Percentiles rank a stretch among this genome's conserved stretches.
Conservation (phyloP, 345 rosid genomes). For the Geranium brycei region DNA sequence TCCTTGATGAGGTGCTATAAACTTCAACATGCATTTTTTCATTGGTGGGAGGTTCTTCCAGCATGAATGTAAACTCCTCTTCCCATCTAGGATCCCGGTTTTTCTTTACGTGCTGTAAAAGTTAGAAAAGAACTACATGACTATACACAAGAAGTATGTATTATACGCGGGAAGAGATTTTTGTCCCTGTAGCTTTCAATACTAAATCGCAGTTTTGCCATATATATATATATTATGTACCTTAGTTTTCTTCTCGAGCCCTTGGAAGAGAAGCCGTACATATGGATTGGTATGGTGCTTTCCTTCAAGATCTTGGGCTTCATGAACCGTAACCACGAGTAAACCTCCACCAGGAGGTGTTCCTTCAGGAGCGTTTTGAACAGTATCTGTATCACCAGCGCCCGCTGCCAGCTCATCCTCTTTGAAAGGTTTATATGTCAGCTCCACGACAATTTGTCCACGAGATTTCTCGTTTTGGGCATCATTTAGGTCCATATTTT, state of each 20-base stretch:
- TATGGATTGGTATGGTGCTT: slow-evolving; percentile 85
- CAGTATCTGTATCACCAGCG: slow-evolving; percentile 34
- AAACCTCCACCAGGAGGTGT: slow-evolving; percentile 78
- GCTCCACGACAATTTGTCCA: slow-evolving; percentile 67
- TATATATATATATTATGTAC: slow-evolving; percentile 10
- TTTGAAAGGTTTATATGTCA: slow-evolving; percentile 67
- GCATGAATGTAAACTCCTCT: slow-evolving; percentile 59
- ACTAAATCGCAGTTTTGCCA: not conserved
- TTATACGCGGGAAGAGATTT: too few relatives aligned
- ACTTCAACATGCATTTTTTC: slow-evolving; percentile 80
- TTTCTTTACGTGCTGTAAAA: slow-evolving; percentile 60
- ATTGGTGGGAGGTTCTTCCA: slow-evolving; percentile 65
- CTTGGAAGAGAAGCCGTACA: slow-evolving; percentile 54
- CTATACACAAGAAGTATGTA: not conserved
- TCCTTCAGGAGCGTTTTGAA: slow-evolving; percentile 71
- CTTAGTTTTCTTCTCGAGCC: slow-evolving; percentile 81
- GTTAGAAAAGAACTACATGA: not conserved
- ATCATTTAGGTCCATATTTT: slow-evolving; percentile 54
- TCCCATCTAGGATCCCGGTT: slow-evolving; percentile 94
- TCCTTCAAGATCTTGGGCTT: slow-evolving; percentile 85
- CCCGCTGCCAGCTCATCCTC: slow-evolving; percentile 48
- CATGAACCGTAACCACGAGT: slow-evolving; percentile 69
- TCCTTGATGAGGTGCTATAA: slow-evolving; percentile 62
- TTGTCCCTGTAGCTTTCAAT: too few relatives aligned
- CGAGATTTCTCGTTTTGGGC: slow-evolving; percentile 48